Base-by-base conservation (phyloP, 441 rosid genomes). In the Aquilaria agallochum region DNA sequence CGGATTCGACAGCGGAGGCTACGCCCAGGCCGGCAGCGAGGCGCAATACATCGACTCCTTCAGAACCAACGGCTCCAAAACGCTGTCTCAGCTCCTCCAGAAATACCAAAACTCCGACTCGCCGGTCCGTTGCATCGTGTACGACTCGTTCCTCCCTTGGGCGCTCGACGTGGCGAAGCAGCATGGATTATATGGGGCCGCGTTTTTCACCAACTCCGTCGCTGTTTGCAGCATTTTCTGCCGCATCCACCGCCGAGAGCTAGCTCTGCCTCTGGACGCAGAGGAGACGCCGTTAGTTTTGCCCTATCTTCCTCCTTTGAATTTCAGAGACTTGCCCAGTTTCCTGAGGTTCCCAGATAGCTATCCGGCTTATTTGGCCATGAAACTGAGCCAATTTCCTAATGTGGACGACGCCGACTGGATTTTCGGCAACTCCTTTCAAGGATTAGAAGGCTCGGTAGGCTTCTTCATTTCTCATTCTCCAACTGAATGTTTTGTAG, bases 91-190 rank as follows among this genome's bases (percentile, higher is more conserved):
- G 33, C 60, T 86, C 11, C 70, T 88, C 57, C 42, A 56, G 31
- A 84, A 66, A 50, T 75, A 69, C 60, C 40, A 67, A 46, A 49
- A 68, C 44, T 65, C 89, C 0, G 70, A 56, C 58, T 63, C 48
- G 5, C 91, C 87, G 0, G 76, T 88, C 46, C 68, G 56, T 36
- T 88, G 83, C 1, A 63, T 90, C 5, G 86, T 90, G 27, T 88
- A 88, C 20, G 91, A 90, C 55, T 80, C 91, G 31, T 86, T 90
- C 49, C 59, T 90, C 40, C 91, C 93, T 0, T 88, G 95, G 95
- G 97, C 80, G 50, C 87, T 88, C 55, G 90, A 84, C 33, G 92
- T 91, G 40, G 93, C 93, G 10, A 84, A 77, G 80, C 68, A 72
- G 34, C 74, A 68, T 15, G 84, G 78, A 0, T 48, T 86, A 31